Base-by-base conservation (phyloP, 2,329 filamentous ascomycete genomes). In the Coniochaeta sp. region DNA sequence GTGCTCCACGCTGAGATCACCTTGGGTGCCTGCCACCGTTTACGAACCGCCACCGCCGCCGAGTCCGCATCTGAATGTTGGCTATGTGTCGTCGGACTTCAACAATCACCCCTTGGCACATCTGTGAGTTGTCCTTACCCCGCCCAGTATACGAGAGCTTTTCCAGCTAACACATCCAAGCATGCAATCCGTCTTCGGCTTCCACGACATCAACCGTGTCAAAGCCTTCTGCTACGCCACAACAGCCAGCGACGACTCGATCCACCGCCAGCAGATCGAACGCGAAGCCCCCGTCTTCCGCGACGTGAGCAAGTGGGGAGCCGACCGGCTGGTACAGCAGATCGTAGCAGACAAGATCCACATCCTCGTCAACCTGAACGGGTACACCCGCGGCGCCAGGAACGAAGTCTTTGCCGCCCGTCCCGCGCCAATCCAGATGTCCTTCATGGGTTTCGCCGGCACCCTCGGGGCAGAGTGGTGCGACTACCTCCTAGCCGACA, bases 361-460 rank as follows among this genome's bases (percentile, higher is more conserved):
- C 64, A 94, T 99, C 38, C 78, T 99, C 18, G 84, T 99, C 61
- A 99, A 99, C 57, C 77, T 99, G n/a, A 99, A 99, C 61, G 94
- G 94, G 10, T 99, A 99, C 67, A 99, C 94, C 0, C 81, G 94
- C 51, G 94, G 94, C 27, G 94, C 94, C n/a, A 83, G 91, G 22
- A 99, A 99, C 60, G 94, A 99, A 65, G 86, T 99, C 4, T 99
- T 99, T 66, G 94, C 94, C 20, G 94, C 94, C 20, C 83, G 95
- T 24, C 90, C 94, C 14, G 91, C 91, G 2, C 94, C 94, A 0
- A 90, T 99, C 40, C 94, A 99, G 59, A 99, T 99, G 94, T 96
- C 94, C 0, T 99, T 99, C 63, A 99, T 99, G 94, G 94, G 94
- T 0, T 99, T 99, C 65, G 94, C 94, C 0, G 94, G 94, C 9